Conservation (phyloP, 2,329 filamentous ascomycete species). For the Verticillium albo-atrum region DNA sequence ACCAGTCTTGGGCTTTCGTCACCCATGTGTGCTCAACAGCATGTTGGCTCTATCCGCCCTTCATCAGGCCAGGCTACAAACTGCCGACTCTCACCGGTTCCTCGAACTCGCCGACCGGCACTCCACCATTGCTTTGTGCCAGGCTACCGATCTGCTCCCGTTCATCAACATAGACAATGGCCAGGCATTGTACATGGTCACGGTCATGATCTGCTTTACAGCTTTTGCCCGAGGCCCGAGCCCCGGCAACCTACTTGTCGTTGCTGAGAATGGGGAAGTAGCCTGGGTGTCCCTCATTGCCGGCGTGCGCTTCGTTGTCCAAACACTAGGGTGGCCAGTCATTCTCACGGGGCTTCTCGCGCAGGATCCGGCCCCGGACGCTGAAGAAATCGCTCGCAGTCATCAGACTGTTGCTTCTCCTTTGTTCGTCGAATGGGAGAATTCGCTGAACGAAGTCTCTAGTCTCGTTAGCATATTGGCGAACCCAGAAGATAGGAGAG, state of each 20-base stretch:
- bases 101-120: conserved; percentile 14
- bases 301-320: conserved; percentile 13
- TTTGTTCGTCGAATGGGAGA: conserved; percentile 9
- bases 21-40: conserved; percentile 17
- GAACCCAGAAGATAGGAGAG: not conserved
- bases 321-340: conserved; percentile 6
- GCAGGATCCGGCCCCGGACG: not conserved
- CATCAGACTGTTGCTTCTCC: not conserved
- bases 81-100: conserved; percentile 3
- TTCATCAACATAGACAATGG: conserved; percentile 12
- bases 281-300: conserved; percentile 14
- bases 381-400: not conserved
- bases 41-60: conserved; percentile 17
- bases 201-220: conserved; percentile 15
- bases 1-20: conserved; percentile 17
- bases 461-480: conserved; percentile 7
- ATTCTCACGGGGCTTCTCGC: conserved; percentile 12
- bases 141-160: conserved; percentile 14
- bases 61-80: conserved; percentile 13
- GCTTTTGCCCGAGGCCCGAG: conserved; percentile 12
- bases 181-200: conserved; percentile 16
- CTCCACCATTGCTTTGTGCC: conserved; percentile 11
- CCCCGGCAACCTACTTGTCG: conserved; percentile 11
- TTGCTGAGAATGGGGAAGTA: conserved; percentile 11
- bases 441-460: conserved; percentile 7